These are phyloP conservation scores for Passalora sequoiae DNA, from an alignment of 2,329 filamentous ascomycete genomes.

Conservation along the genomic window DNA sequence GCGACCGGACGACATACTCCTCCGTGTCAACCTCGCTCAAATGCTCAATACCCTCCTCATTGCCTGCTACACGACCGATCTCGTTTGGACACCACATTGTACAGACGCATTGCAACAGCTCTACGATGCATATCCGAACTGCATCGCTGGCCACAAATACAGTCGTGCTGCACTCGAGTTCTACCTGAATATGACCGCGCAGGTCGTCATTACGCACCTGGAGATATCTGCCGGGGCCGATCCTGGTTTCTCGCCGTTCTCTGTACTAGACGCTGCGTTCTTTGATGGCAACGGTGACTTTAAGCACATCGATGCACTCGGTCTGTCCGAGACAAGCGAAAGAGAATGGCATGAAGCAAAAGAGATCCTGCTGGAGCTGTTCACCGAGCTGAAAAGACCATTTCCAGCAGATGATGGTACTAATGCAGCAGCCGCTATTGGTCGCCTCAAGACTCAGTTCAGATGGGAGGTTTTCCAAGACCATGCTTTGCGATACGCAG, in stretches of 20 bases:
- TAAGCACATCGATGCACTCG: conserved; percentile 15
- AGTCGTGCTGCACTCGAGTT: conserved; percentile 15
- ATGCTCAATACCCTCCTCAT: conserved; percentile 38
- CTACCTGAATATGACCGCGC: conserved; percentile 26
- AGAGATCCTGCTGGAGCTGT: conserved; percentile 14
- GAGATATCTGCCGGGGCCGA: conserved; percentile 11
- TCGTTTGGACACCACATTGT: conserved; percentile 28
- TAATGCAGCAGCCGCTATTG: conserved; percentile 38
- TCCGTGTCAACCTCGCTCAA: conserved; percentile 42
- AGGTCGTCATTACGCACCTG: conserved; percentile 26
- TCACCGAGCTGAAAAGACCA: conserved; percentile 13
- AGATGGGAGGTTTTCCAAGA: conserved; percentile 48
- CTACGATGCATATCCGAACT: conserved; percentile 21
- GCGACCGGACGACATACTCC: conserved; percentile 40
- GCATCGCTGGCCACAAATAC: conserved; percentile 23
- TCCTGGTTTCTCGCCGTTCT: conserved; percentile 1
- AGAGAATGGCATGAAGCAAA: conserved; percentile 15
- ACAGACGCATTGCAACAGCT: conserved; percentile 24
- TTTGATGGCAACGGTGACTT: conserved; percentile 22
- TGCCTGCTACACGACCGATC: conserved; percentile 26
- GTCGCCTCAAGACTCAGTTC: conserved; percentile 42
- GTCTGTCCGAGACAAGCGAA: conserved; percentile 4
- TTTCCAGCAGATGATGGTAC: conserved; percentile 11
- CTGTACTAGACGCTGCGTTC: conserved; percentile 13
- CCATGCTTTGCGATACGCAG: conserved; percentile 27